Evolutionary conservation across 768 basidiomycete species (phyloP).

Genomic region (Suillus plorans): DNA sequence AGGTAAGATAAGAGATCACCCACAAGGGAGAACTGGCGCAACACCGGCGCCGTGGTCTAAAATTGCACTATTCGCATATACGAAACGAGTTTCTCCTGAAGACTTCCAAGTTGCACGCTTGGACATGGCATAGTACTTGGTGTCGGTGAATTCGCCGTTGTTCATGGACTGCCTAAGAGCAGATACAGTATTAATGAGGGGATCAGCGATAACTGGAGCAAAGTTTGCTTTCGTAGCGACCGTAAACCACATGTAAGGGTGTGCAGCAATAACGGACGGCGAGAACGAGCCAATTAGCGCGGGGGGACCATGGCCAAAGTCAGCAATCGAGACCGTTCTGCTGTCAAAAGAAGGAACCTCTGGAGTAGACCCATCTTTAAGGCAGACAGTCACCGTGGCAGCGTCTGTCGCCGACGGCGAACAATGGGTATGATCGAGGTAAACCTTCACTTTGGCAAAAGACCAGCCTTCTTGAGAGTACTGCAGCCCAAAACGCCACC

Average conservation of each 20-base stretch:
- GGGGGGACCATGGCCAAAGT: slow-evolving; percentile 28
- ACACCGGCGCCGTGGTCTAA: background rate
- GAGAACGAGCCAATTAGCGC: slow-evolving; percentile 25
- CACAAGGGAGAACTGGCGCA: background rate
- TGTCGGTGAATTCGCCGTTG: slow-evolving; percentile 27
- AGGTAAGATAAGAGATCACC: background rate
- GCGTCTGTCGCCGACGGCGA: slow-evolving; percentile 18
- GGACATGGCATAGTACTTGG: slow-evolving; percentile 30
- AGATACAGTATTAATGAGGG: slow-evolving; percentile 16
- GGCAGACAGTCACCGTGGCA: slow-evolving; percentile 15
- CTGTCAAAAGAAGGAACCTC: slow-evolving; percentile 9
- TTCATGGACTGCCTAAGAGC: slow-evolving; percentile 25
- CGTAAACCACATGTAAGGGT: slow-evolving; percentile 10
- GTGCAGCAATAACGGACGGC: slow-evolving; percentile 5
- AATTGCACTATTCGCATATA: slow-evolving; percentile 20
- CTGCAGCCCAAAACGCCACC: slow-evolving; percentile 28
- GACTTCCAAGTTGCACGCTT: slow-evolving; percentile 10
- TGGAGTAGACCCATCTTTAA: slow-evolving; percentile 10
- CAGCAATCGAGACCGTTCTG: slow-evolving; percentile 17
- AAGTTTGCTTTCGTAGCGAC: slow-evolving; percentile 18
- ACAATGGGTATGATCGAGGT: slow-evolving; percentile 10
- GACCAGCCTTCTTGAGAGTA: background rate
- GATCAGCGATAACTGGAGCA: slow-evolving; percentile 11
- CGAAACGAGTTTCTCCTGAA: slow-evolving; percentile 22
- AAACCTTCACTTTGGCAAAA: background rate